Evolutionary conservation across 2,329 filamentous ascomycete species (phyloP).

Genomic region (Alternaria arbusti): DNA sequence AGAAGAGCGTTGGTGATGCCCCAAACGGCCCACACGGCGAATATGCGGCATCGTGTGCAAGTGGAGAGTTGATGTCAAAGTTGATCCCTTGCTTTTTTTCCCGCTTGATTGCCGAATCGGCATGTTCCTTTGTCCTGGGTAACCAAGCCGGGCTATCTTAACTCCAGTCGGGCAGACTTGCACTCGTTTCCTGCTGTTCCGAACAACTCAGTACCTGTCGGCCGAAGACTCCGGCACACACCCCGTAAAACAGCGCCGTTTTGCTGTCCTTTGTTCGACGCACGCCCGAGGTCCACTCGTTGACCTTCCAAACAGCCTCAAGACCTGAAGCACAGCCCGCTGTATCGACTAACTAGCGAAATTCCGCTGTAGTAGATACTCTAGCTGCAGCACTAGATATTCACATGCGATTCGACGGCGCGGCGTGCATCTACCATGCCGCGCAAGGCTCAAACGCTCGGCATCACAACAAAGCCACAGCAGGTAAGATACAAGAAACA

Average conservation of each 20-base stretch:
- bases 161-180: not conserved
- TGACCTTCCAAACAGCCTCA: not conserved
- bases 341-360: not conserved
- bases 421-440: not conserved
- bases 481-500: not conserved
- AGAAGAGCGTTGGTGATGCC: not conserved
- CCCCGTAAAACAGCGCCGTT: not conserved
- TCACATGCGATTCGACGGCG: not conserved
- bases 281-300: not conserved
- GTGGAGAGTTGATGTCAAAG: not conserved
- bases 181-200: not conserved
- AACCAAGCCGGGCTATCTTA: not conserved
- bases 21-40: not conserved
- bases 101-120: not conserved
- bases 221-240: not conserved
- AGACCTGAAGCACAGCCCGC: not conserved
- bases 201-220: not conserved
- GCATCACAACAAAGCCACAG: not conserved
- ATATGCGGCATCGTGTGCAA: slow-evolving; percentile 3
- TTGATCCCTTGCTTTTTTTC: not conserved
- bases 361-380: not conserved
- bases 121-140: not conserved
- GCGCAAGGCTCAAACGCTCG: not conserved
- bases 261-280: not conserved
- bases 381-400: not conserved